Conservation (phyloP, 176 grass and related monocot genomes). For the Saccharum spontaneum region DNA sequence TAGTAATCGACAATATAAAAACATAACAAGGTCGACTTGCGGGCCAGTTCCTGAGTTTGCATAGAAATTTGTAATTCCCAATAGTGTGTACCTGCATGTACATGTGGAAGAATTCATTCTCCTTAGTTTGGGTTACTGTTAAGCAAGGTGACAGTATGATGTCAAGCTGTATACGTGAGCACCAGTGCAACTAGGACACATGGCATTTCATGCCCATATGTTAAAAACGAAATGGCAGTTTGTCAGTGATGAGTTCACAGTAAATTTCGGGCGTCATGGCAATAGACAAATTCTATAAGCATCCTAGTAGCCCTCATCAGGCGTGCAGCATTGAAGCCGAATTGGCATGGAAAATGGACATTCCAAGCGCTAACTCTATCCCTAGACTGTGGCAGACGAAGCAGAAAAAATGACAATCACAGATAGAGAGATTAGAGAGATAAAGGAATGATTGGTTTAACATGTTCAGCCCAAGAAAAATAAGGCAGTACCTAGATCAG, state of each 20-base stretch:
- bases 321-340: neutral
- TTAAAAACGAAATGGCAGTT: neutral
- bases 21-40: neutral
- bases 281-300: constrained; percentile 11
- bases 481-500: too few relatives aligned
- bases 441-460: too few relatives aligned
- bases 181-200: neutral
- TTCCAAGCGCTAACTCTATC: neutral
- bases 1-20: neutral
- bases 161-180: neutral
- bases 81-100: neutral
- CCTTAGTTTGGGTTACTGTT: constrained; percentile 14
- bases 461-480: too few relatives aligned
- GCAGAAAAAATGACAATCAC: too few relatives aligned
- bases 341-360: neutral
- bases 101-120: neutral
- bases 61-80: neutral
- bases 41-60: neutral
- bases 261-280: neutral
- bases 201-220: neutral
- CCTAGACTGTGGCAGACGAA: too few relatives aligned
- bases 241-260: neutral
- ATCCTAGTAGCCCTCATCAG: neutral
- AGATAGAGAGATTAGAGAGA: too few relatives aligned
- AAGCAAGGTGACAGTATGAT: neutral